Percentiles rank a stretch among this genome's conserved stretches.
Conservation (phyloP, 192 early-diverging fungal species). For the Backusella luteola region DNA sequence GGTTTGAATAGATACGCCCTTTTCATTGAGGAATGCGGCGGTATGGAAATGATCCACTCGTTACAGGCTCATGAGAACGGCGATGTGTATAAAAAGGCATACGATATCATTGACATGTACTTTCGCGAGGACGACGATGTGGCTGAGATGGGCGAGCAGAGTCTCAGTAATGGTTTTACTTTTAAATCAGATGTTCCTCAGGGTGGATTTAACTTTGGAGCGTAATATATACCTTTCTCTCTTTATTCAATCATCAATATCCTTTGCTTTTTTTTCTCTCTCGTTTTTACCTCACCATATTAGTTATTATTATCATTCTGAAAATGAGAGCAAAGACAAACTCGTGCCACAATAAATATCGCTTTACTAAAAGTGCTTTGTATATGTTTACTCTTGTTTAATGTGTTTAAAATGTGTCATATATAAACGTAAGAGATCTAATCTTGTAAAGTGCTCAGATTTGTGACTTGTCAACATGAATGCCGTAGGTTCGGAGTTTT, state of each 20-base stretch:
- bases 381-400: too few relatives aligned
- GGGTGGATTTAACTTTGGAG: conserved; percentile 82
- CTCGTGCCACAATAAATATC: too few relatives aligned
- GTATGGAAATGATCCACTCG: conserved; percentile 93
- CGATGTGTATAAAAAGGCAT: conserved; percentile 98
- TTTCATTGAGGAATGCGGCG: conserved; percentile 90
- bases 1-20: conserved; percentile 85
- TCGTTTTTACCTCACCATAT: background rate
- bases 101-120: conserved; percentile 95
- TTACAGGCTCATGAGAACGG: conserved; percentile 93
- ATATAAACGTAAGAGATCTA: too few relatives aligned
- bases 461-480: too few relatives aligned
- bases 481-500: background rate
- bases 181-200: conserved; percentile 65
- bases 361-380: too few relatives aligned
- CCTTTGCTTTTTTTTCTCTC: background rate
- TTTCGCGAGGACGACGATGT: conserved; percentile 86
- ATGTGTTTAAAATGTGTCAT: too few relatives aligned
- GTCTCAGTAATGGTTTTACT: conserved; percentile 85
- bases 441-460: too few relatives aligned
- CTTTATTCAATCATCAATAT: background rate
- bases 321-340: too few relatives aligned
- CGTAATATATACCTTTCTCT: background rate
- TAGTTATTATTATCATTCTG: too few relatives aligned
- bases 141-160: conserved; percentile 63